These are phyloP conservation scores for Pleoardoris graminearum DNA, from an alignment of 2,329 filamentous ascomycete genomes.

Conservation along the genomic window DNA sequence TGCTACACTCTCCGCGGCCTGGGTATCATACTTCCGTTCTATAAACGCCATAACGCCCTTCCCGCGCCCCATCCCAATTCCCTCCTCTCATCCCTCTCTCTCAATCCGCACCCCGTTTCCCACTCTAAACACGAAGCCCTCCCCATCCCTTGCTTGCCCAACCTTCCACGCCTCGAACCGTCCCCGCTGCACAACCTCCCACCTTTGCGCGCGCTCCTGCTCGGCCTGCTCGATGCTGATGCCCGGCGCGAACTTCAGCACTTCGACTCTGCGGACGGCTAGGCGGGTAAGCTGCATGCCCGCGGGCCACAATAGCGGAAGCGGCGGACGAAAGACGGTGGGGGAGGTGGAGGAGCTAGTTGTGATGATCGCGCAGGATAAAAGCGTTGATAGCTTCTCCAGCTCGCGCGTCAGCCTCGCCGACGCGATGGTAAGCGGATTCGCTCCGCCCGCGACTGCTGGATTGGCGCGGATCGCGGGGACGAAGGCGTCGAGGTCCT, in stretches of 20 bases:
- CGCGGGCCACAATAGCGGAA: conserved; percentile 38
- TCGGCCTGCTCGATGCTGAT: conserved; percentile 46
- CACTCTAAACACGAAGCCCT: conserved; percentile 36
- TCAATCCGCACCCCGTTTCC: conserved; percentile 9
- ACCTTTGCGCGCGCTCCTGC: conserved; percentile 38
- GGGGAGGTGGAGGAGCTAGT: conserved; percentile 19
- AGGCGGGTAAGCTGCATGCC: conserved; percentile 36
- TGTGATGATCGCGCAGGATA: conserved; percentile 20
- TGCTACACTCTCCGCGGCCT: too few relatives aligned
- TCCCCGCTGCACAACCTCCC: conserved; percentile 42
- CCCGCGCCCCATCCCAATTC: background rate
- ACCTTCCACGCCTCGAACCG: conserved; percentile 43
- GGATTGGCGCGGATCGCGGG: conserved; percentile 11
- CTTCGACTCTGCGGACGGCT: conserved; percentile 36
- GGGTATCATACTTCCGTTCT: background rate
- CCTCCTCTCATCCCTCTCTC: background rate
- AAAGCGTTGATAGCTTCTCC: conserved; percentile 6
- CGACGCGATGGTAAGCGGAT: conserved; percentile 21
- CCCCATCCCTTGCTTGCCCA: conserved; percentile 15
- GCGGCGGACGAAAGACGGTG: conserved; percentile 14
- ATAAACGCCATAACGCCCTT: background rate
- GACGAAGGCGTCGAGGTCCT: conserved; percentile 58
- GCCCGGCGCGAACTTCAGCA: conserved; percentile 43
- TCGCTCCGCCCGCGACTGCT: background rate
- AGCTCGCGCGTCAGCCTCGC: conserved; percentile 18